These are phyloP conservation scores for Cadophora gregata DNA, from an alignment of 2,329 filamentous ascomycete genomes.

Conservation along the genomic window DNA sequence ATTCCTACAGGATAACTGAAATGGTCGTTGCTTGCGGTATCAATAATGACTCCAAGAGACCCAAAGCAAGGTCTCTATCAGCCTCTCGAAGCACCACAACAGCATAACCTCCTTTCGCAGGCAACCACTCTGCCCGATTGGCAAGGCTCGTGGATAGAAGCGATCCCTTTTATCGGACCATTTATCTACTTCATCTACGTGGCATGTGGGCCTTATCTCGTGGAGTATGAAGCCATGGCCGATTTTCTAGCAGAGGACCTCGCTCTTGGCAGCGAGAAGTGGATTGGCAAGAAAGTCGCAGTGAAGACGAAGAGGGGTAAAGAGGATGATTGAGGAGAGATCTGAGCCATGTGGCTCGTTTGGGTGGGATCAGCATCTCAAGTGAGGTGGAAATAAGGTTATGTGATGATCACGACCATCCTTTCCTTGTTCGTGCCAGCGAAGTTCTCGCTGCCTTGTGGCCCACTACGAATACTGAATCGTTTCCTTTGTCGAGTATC, in stretches of 20 bases:
- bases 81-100: conserved; percentile 41
- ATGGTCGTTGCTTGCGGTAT: conserved; percentile 49
- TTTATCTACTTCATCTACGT: conserved; percentile 37
- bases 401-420: conserved; percentile 10
- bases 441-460: conserved; percentile 9
- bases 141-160: conserved; percentile 26
- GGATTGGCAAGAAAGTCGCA: conserved; percentile 46
- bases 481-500: not conserved
- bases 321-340: conserved; percentile 21
- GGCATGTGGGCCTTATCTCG: conserved; percentile 45
- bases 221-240: conserved; percentile 49
- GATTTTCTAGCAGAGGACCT: conserved; percentile 51
- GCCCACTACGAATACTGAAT: not conserved
- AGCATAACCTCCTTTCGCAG: conserved; percentile 29
- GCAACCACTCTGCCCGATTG: conserved; percentile 25
- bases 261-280: conserved; percentile 41
- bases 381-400: conserved; percentile 16
- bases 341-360: not conserved
- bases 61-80: conserved; percentile 45
- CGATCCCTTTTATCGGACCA: conserved; percentile 41
- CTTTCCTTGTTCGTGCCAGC: conserved; percentile 5
- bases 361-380: not conserved
- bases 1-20: conserved; percentile 36
- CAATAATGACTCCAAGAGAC: conserved; percentile 46
- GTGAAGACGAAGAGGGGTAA: conserved; percentile 37